Base-by-base conservation (phyloP, 768 basidiomycete species). In the Auricularia heimuer region DNA sequence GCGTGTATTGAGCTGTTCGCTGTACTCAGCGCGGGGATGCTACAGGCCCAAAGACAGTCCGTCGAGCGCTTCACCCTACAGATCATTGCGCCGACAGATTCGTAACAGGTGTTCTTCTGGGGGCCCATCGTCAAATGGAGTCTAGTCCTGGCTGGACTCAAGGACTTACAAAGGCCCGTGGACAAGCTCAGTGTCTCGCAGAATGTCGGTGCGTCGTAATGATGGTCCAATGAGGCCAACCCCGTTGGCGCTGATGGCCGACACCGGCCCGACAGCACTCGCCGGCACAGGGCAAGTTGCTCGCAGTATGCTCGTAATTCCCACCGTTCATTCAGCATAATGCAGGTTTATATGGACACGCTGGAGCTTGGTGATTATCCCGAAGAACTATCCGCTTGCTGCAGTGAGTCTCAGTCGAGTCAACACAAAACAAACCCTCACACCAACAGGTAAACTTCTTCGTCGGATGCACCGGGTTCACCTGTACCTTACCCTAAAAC, bases 21-120 rank as follows among this genome's bases (percentile, higher is more conserved):
- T 51, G 47, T 4, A 10, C 11, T 18, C 16, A 42, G 12, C 8
- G 8, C 39, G 7, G 39, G 7, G 39, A 7, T 42, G 39, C 12
- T 21, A 16, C 47, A 51, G 63, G n/a, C 34, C 34, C 34, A 62
- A 65, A n/a, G 42, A 37, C 63, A 54, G 36, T 63, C 8, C 36
- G 14, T 45, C 42, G 42, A 12, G 42, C 29, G 47, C 21, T 33
- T 58, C 56, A 63, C 12, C 24, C 14, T 1, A 29, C 29, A 54
- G 8, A 24, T 61, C 33, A 62, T n/a, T 54, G 35, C 6, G 3
- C 61, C 1, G 7, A 61, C 68, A 72, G 16, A 45, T 18, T 18
- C 16, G 90, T 61, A 89, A 89, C 64, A 92, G 0, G 94, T 98
- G 68, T 98, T 99, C 82, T 99, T 99, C 80, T 99, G 96, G 96